Evolutionary conservation across 352 stramenopile species (phyloP), one percentile per base, ranked within the genome.

Genomic region (Plasmopara muralis): DNA sequence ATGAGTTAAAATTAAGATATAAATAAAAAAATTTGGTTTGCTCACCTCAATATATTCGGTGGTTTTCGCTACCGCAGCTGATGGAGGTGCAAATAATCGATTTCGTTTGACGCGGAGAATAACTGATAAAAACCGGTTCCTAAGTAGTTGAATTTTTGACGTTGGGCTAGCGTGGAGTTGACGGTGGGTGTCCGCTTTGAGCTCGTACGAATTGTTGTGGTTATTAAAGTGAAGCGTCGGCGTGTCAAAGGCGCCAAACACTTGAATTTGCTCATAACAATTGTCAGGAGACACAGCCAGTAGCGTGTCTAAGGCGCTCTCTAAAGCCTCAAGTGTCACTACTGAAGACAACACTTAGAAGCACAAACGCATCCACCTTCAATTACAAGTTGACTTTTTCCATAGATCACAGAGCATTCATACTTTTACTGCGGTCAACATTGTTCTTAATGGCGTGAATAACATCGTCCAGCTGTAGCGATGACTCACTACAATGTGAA

Each of bases 381-480:
- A 25, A 25, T 25, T 25, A 15, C 56, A 14, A 35, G 34, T 6
- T 25, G 30, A 39, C 6, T 20, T 1, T 2, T 35, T 52, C 37
- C 25, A 9, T 25, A 2, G 48, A 48, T 9, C 4, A 13, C 8
- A 41, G 5, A 1, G 16, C 8, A 31, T 9, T 63, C 83, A 30
- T 50, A 93, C 83, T 85, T 52, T 92, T 93, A 72, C 72, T 90
- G 41, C 77, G 80, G 68, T 92, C 83, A 56, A 93, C 92, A 55
- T 78, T 93, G 66, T 93, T 93, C 72, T 93, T 93, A 61, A 93
- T 70, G 15, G 83, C 83, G 61, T 84, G 92, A 43, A 93, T 60
- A 16, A 93, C 78, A 63, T 92, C 77, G 9, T 90, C 81, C 14
- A 93, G 72, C 50, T 84, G 63, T n/a, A 92, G 49, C 7, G 74